Conservation (phyloP, 2,329 filamentous ascomycete genomes). For the Colletotrichum sp. region DNA sequence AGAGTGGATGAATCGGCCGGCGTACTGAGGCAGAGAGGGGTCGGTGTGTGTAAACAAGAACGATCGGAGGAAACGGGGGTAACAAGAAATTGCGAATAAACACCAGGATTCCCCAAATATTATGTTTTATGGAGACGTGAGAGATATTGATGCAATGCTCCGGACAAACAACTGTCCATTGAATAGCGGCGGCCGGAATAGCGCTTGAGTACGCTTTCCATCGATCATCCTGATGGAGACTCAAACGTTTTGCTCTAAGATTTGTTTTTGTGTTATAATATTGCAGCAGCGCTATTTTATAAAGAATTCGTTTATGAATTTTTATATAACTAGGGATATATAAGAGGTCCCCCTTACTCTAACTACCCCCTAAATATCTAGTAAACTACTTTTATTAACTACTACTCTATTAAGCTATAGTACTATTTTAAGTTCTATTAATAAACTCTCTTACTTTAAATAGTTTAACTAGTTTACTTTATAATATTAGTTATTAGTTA, state of each 20-base stretch:
- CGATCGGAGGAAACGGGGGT: not conserved
- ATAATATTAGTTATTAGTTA: too few relatives aligned
- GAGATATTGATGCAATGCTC: rapidly evolving
- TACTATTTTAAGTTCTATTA: too few relatives aligned
- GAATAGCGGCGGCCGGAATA: too few relatives aligned
- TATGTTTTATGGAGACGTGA: not conserved
- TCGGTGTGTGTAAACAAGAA: not conserved
- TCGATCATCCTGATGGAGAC: not conserved
- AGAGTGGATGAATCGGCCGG: conserved; percentile 5
- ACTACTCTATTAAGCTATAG: too few relatives aligned
- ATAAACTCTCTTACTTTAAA: too few relatives aligned
- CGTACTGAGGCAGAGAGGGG: not conserved
- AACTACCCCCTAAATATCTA: too few relatives aligned
- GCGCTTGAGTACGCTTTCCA: not conserved
- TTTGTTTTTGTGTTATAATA: not conserved
- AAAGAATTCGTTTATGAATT: too few relatives aligned
- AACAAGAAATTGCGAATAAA: not conserved
- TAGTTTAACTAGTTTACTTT: too few relatives aligned
- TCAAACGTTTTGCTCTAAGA: not conserved
- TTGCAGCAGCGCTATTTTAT: not conserved
- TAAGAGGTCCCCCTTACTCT: too few relatives aligned
- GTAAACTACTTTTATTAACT: too few relatives aligned
- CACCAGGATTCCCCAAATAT: not conserved
- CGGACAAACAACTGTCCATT: not conserved
- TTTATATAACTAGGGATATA: too few relatives aligned